A percentile compares a stretch with the other conserved stretches of the same genome.
Evolutionary conservation across 768 basidiomycete genomes (phyloP).

Genomic region (Daedaleopsis nitida): DNA sequence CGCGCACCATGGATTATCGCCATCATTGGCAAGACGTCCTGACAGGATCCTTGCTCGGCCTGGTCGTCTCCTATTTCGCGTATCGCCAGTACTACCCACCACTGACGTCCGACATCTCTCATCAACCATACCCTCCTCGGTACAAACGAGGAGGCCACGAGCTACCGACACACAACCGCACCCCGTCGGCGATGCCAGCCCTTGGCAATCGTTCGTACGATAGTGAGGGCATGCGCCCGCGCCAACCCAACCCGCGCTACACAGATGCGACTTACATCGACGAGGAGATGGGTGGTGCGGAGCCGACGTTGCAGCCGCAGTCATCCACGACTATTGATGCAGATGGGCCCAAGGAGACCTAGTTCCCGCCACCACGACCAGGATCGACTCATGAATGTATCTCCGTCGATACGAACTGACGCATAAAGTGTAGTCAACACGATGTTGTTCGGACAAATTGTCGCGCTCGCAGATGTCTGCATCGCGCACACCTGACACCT

Average conservation of each 20-base stretch:
- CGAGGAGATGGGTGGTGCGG: constrained; percentile 2
- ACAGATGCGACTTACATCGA: constrained; percentile 8
- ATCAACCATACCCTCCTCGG: constrained; percentile 75
- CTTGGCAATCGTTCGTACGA: neutral
- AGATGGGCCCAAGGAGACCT: constrained; percentile 8
- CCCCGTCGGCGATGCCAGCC: neutral
- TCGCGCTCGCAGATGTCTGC: too few species aligned
- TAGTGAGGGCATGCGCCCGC: constrained; percentile 3
- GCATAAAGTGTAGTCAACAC: too few species aligned
- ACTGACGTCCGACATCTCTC: constrained; percentile 61
- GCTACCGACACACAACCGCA: constrained; percentile 42
- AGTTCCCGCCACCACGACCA: neutral
- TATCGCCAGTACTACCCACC: constrained; percentile 86
- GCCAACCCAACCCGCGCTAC: constrained; percentile 3
- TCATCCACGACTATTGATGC: neutral
- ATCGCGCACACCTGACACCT: too few species aligned
- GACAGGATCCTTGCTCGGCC: constrained; percentile 76
- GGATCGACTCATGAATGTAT: too few species aligned
- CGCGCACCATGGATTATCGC: constrained; percentile 90
- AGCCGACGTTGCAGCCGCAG: neutral
- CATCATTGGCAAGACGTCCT: constrained; percentile 95
- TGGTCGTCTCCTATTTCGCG: constrained; percentile 67
- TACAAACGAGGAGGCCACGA: constrained; percentile 46
- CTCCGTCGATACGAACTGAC: too few species aligned
- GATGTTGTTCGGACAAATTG: too few species aligned